phyloP scores from a whole-genome alignment of 1,139 yeast species.

The Kodamaea plutei region DNA sequence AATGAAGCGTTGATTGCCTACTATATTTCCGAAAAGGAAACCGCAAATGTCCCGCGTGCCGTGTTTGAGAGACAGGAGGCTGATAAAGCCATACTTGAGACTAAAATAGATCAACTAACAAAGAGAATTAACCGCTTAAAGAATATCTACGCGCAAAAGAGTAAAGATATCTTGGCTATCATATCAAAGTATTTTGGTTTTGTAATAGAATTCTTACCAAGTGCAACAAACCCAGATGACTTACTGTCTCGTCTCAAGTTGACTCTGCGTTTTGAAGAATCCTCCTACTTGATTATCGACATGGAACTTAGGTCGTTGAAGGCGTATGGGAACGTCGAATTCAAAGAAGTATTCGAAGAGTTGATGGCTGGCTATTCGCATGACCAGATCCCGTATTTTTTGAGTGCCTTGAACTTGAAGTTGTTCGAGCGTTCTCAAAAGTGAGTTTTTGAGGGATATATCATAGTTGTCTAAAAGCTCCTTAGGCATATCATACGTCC shows the following conservation, averaged over 20 bases:
- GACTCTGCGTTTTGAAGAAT: slow-evolving; percentile 46
- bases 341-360: slow-evolving; percentile 50
- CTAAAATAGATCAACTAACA: slow-evolving; percentile 46
- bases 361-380: slow-evolving; percentile 64
- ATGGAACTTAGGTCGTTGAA: slow-evolving; percentile 33
- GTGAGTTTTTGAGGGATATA: not conserved
- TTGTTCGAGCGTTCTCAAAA: slow-evolving; percentile 1
- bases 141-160: slow-evolving; percentile 63
- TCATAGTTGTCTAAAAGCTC: too few species aligned
- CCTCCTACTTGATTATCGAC: slow-evolving; percentile 38
- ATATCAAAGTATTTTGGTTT: slow-evolving; percentile 72
- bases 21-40: slow-evolving; percentile 15
- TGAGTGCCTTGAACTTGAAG: slow-evolving; percentile 68
- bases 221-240: slow-evolving; percentile 51
- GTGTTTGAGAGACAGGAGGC: slow-evolving; percentile 61
- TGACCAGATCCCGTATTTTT: slow-evolving; percentile 72
- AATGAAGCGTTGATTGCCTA: slow-evolving; percentile 49
- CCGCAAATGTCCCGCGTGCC: slow-evolving; percentile 48
- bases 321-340: slow-evolving; percentile 42
- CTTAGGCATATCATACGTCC: too few species aligned
- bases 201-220: slow-evolving; percentile 64
- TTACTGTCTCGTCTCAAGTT: slow-evolving; percentile 54
- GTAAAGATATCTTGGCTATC: slow-evolving; percentile 68
- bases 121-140: slow-evolving; percentile 60
- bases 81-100: slow-evolving; percentile 49